These are phyloP conservation scores for Neurospora cerealis DNA, from an alignment of 495 filamentous ascomycete species.

Conservation along the genomic window DNA sequence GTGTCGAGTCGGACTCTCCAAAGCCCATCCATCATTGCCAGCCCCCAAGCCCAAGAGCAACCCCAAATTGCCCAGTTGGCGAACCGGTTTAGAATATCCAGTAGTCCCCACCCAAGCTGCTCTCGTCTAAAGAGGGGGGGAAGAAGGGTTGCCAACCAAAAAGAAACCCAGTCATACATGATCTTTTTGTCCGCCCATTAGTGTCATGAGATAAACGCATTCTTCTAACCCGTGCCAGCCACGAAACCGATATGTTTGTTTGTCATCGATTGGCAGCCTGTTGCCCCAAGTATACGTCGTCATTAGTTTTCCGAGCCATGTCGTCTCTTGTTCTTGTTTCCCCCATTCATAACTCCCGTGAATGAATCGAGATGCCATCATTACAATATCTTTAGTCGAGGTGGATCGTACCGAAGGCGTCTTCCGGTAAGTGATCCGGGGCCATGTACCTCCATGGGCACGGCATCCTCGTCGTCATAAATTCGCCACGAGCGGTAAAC, in stretches of 20 bases:
- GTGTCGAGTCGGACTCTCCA: not conserved
- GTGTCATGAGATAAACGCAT: not conserved
- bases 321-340: constrained; percentile 9
- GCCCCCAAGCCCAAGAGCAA: not conserved
- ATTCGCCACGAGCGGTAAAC: not conserved
- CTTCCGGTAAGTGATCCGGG: not conserved
- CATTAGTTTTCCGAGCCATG: constrained; percentile 15
- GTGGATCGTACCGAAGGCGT: not conserved
- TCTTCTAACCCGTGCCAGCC: not conserved
- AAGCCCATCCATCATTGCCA: not conserved
- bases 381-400: constrained; percentile 8
- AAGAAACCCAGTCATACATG: not conserved
- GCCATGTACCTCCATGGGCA: not conserved
- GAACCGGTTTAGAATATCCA: not conserved
- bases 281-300: constrained; percentile 10
- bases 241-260: not conserved
- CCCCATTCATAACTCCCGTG: constrained; percentile 23
- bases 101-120: not conserved
- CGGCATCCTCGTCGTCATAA: not conserved
- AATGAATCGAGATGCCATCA: constrained; percentile 24
- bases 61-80: not conserved
- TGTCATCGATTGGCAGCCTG: not conserved
- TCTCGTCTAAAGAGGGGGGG: not conserved
- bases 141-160: not conserved
- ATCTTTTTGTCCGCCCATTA: not conserved